Conservation (phyloP, 331 rosid genomes). For the Quercus lobata region DNA sequence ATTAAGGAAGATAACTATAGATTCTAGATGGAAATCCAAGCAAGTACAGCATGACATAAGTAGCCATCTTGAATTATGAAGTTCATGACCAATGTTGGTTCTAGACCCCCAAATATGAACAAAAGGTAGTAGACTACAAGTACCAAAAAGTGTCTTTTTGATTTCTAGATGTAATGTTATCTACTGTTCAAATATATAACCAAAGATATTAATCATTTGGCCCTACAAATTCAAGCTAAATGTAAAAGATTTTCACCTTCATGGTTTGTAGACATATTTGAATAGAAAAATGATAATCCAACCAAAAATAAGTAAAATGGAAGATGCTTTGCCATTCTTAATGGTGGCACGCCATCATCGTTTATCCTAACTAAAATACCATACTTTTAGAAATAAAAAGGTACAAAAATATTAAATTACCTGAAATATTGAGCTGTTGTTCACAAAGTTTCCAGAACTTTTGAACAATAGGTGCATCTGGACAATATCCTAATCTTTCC, state of each 20-base stretch:
- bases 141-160: background rate
- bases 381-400: background rate
- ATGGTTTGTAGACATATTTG: background rate
- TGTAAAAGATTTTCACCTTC: background rate
- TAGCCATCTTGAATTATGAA: slow-evolving; percentile 5
- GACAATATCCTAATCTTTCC: slow-evolving; percentile 69
- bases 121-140: slow-evolving; percentile 1
- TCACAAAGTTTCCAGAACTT: slow-evolving; percentile 83
- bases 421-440: slow-evolving; percentile 68
- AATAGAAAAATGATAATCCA: background rate
- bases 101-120: slow-evolving; percentile 2
- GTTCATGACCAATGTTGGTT: slow-evolving; percentile 2
- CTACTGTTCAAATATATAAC: background rate
- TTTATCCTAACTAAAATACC: background rate
- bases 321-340: background rate
- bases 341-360: background rate
- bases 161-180: background rate
- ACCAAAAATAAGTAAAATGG: background rate
- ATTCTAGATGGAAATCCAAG: slow-evolving; percentile 9
- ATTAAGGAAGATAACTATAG: slow-evolving; percentile 11
- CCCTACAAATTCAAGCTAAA: background rate
- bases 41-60: background rate
- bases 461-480: slow-evolving; percentile 45
- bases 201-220: background rate
- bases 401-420: slow-evolving; percentile 26